Percentiles rank a stretch among this genome's conserved stretches.
Evolutionary conservation across 1,139 yeast species (phyloP).

Genomic region (Pichia sp.): DNA sequence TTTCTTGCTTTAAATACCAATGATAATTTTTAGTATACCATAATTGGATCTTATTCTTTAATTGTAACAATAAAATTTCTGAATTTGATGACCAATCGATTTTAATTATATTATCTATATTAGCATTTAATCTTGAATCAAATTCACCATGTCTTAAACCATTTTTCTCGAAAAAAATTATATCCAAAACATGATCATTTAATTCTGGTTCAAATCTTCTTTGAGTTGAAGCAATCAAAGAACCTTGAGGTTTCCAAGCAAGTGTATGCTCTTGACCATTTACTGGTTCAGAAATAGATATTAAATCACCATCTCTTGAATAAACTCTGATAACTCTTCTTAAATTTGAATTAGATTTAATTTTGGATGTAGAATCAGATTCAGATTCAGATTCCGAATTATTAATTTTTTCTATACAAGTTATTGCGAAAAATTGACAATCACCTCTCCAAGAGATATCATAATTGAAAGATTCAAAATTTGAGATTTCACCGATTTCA

Average conservation of each 20-base stretch:
- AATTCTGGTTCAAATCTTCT: conserved; percentile 43
- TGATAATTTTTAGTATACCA: conserved; percentile 94
- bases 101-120: conserved; percentile 32
- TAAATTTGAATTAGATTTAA: too few species aligned
- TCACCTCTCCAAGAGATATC: conserved; percentile 92
- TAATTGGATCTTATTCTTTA: conserved; percentile 57
- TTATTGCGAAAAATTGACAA: conserved; percentile 72
- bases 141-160: conserved; percentile 91
- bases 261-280: conserved; percentile 68
- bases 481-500: conserved; percentile 59
- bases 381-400: too few species aligned
- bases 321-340: conserved; percentile 84
- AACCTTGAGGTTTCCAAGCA: conserved; percentile 90
- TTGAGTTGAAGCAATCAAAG: conserved; percentile 77
- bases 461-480: conserved; percentile 39
- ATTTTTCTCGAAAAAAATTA: conserved; percentile 85
- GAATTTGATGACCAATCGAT: conserved; percentile 80
- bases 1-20: conserved; percentile 88
- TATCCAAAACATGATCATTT: conserved; percentile 41
- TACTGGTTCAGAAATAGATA: conserved; percentile 85
- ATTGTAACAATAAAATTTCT: conserved; percentile 66
- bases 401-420: conserved; percentile 49
- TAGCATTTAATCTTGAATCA: conserved; percentile 51
- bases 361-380: too few species aligned
- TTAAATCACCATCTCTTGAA: conserved; percentile 67